Conservation (phyloP, 768 basidiomycete genomes). For the Multifurca ochricompacta region DNA sequence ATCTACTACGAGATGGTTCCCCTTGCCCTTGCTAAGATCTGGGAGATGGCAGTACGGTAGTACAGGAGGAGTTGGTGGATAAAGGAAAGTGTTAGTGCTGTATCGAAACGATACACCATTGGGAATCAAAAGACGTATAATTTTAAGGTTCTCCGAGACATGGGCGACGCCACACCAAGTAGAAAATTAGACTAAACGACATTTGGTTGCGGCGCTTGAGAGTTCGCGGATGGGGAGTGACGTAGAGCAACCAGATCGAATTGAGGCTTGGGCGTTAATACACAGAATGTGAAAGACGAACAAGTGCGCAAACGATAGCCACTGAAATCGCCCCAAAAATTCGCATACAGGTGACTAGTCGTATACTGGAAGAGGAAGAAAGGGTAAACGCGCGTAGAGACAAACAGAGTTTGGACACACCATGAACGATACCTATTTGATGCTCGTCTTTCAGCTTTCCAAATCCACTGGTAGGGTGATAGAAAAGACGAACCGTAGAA, state of each 20-base stretch:
- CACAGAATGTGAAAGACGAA: neutral
- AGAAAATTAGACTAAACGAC: neutral
- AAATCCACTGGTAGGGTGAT: neutral
- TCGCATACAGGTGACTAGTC: neutral
- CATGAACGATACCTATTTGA: slow-evolving; percentile 40
- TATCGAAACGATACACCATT: neutral
- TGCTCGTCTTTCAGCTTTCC: slow-evolving; percentile 11
- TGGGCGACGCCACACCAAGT: neutral
- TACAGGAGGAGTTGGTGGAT: too few relatives aligned
- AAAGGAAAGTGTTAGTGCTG: neutral
- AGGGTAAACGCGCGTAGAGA: neutral
- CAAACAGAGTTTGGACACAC: neutral
- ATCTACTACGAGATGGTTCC: too few relatives aligned
- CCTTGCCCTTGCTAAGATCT: too few relatives aligned
- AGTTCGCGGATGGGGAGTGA: neutral
- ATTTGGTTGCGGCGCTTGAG: neutral
- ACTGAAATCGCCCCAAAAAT: neutral
- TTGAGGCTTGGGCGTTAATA: neutral
- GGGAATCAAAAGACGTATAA: neutral
- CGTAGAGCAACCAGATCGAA: neutral
- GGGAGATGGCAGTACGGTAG: too few relatives aligned
- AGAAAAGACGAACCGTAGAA: slow-evolving; percentile 66
- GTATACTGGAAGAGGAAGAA: slow-evolving; percentile 4
- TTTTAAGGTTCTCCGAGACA: neutral
- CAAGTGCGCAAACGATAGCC: neutral